These are phyloP conservation scores for Aureobasidium sp. DNA, from an alignment of 2,329 filamentous ascomycete genomes.

Conservation along the genomic window DNA sequence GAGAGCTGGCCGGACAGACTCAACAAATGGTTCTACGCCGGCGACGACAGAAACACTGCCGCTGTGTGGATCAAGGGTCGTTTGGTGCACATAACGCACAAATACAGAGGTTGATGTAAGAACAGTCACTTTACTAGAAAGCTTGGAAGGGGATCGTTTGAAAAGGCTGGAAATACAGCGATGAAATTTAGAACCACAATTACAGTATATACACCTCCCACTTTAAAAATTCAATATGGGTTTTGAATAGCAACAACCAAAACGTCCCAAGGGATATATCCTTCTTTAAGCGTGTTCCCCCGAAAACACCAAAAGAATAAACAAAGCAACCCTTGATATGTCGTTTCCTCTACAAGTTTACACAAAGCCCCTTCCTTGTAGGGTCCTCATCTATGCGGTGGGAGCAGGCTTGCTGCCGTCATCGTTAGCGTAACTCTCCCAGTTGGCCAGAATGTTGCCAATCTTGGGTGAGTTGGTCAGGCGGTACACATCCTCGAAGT, in stretches of 20 bases:
- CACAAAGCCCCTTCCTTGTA: neutral
- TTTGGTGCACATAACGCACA: constrained; percentile 58
- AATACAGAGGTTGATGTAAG: neutral
- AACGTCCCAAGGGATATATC: constrained; percentile 2
- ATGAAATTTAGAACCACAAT: constrained; percentile 13
- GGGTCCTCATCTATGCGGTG: neutral
- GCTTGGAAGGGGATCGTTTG: neutral
- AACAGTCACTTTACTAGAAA: neutral
- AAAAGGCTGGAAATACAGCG: neutral
- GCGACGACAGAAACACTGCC: constrained; percentile 84
- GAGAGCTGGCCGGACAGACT: constrained; percentile 81
- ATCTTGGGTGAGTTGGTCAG: constrained; percentile 78
- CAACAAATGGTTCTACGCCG: constrained; percentile 91
- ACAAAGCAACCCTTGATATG: constrained; percentile 9
- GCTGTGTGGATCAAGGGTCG: constrained; percentile 84
- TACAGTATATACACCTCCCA: constrained; percentile 11
- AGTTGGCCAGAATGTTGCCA: constrained; percentile 74
- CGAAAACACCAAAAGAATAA: neutral
- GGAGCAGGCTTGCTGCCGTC: constrained; percentile 11
- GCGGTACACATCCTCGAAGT: constrained; percentile 97
- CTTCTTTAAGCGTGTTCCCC: constrained; percentile 10
- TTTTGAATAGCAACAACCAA: constrained; percentile 11
- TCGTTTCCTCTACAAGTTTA: constrained; percentile 11
- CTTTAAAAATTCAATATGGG: constrained; percentile 9
- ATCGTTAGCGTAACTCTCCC: constrained; percentile 46